Evolutionary conservation across 192 early-diverging fungal species (phyloP).

Genomic region (Coemansia sp.): DNA sequence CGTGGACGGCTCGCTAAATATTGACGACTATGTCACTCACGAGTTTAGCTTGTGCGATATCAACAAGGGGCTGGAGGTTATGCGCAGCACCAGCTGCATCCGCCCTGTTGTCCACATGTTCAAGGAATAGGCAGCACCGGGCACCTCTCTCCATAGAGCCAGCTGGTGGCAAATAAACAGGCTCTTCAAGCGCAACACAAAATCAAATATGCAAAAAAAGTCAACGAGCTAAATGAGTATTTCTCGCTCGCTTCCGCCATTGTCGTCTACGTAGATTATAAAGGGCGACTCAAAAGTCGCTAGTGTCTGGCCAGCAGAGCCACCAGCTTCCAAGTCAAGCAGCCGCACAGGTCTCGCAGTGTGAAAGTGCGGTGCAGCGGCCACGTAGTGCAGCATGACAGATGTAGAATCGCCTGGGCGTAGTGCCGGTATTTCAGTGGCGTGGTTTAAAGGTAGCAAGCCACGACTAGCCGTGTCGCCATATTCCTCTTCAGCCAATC

Average conservation of each 20-base stretch:
- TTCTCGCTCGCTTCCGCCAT: not conserved
- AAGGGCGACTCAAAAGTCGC: slow-evolving; percentile 40
- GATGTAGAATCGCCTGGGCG: slow-evolving; percentile 32
- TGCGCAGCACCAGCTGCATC: slow-evolving; percentile 73
- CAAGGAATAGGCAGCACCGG: slow-evolving; percentile 16
- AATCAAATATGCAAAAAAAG: not conserved
- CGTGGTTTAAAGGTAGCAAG: slow-evolving; percentile 13
- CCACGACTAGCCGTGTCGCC: slow-evolving; percentile 2
- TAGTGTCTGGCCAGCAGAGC: slow-evolving; percentile 19
- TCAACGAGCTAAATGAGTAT: not conserved
- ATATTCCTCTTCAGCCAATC: not conserved
- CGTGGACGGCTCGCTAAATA: slow-evolving; percentile 76
- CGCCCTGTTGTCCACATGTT: slow-evolving; percentile 48
- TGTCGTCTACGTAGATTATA: slow-evolving; percentile 37
- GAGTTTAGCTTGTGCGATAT: slow-evolving; percentile 77
- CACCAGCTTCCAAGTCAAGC: slow-evolving; percentile 23
- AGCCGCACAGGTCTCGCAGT: slow-evolving; percentile 23
- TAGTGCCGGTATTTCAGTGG: slow-evolving; percentile 32
- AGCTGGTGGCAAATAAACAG: not conserved
- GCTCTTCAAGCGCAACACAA: not conserved
- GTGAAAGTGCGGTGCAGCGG: slow-evolving; percentile 46
- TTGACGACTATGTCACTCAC: slow-evolving; percentile 91
- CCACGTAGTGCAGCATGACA: slow-evolving; percentile 32
- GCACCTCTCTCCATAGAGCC: not conserved
- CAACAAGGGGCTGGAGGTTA: slow-evolving; percentile 90